These are phyloP conservation scores for Mucor saturninus DNA, from an alignment of 371 early-diverging fungal species.

Conservation along the genomic window DNA sequence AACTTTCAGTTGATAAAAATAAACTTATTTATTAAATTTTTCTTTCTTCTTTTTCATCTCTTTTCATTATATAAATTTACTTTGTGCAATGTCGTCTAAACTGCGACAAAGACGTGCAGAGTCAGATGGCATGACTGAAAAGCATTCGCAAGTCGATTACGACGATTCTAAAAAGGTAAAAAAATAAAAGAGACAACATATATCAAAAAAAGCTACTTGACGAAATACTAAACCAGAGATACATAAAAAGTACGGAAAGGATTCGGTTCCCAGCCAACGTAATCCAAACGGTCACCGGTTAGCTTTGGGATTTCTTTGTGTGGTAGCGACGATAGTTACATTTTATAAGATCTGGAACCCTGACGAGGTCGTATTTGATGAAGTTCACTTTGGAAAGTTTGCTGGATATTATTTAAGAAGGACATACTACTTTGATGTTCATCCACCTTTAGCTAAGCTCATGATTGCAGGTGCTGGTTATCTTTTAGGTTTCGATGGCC, in stretches of 20 bases:
- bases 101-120: conserved; percentile 32
- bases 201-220: background rate
- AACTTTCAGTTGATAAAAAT: background rate
- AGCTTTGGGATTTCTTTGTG: background rate
- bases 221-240: background rate
- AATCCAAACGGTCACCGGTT: conserved; percentile 4
- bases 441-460: conserved; percentile 99
- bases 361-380: conserved; percentile 61
- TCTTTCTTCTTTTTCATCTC: background rate
- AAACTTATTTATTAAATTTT: background rate
- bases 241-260: conserved; percentile 11
- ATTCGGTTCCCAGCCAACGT: conserved; percentile 12
- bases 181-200: background rate
- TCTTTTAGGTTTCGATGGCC: conserved; percentile 92
- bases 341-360: conserved; percentile 26
- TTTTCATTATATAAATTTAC: background rate
- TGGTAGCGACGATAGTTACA: conserved; percentile 11
- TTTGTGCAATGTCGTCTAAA: conserved; percentile 14
- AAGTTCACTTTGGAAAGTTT: conserved; percentile 99
- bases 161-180: conserved; percentile 31
- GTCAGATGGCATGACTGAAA: conserved; percentile 15
- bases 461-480: conserved; percentile 87
- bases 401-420: conserved; percentile 93
- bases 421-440: conserved; percentile 99
- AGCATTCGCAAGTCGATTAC: conserved; percentile 21